These are phyloP conservation scores for Fusarium sp. DNA, from an alignment of 2,329 filamentous ascomycete species.

Conservation along the genomic window DNA sequence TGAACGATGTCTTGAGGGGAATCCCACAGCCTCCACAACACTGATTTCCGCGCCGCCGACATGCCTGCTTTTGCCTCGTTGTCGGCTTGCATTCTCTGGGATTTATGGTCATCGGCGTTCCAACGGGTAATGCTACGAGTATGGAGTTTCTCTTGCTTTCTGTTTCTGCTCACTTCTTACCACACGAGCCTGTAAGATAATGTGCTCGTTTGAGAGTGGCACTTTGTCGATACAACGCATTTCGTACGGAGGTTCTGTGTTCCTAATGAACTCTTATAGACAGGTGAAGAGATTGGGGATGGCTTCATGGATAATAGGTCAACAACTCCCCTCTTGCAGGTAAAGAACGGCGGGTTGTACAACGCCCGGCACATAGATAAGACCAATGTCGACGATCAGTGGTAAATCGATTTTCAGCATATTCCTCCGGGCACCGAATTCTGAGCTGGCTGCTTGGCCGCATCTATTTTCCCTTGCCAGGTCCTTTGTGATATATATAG, in stretches of 20 bases:
- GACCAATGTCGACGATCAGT: slow-evolving; percentile 9
- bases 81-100: slow-evolving; percentile 27
- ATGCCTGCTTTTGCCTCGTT: slow-evolving; percentile 6
- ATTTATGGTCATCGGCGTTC: slow-evolving; percentile 37
- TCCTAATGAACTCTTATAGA: slow-evolving; percentile 15
- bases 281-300: background rate
- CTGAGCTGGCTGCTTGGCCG: background rate
- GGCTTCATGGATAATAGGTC: background rate
- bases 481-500: slow-evolving; percentile 16
- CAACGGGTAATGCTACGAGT: slow-evolving; percentile 18
- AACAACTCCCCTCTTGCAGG: slow-evolving; percentile 21
- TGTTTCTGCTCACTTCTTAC: background rate
- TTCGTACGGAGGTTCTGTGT: background rate
- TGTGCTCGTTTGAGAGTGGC: background rate
- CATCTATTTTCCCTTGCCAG: background rate
- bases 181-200: background rate
- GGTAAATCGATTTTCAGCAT: background rate
- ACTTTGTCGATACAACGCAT: slow-evolving; percentile 7
- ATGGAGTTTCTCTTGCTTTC: slow-evolving; percentile 18
- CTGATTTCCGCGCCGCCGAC: slow-evolving; percentile 30
- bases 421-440: background rate
- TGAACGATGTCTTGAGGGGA: slow-evolving; percentile 59
- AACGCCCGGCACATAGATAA: slow-evolving; percentile 28
- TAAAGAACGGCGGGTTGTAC: slow-evolving; percentile 6
- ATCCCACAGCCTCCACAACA: slow-evolving; percentile 53